These are phyloP conservation scores for Colletotrichum sidae DNA, from an alignment of 2,329 filamentous ascomycete species.

Conservation along the genomic window DNA sequence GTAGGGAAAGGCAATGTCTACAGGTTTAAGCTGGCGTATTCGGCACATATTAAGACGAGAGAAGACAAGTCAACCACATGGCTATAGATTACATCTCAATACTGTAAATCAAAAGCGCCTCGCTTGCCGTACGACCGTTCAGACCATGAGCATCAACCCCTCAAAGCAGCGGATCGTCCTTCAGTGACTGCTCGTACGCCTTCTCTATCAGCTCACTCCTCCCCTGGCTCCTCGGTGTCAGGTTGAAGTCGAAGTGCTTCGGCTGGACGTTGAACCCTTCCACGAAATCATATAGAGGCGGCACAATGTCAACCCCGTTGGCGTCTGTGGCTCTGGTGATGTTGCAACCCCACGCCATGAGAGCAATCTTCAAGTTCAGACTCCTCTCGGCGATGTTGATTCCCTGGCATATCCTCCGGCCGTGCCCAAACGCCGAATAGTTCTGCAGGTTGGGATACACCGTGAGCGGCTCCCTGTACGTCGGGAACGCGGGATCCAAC, in stretches of 20 bases:
- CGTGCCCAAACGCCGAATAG: slow-evolving; percentile 64
- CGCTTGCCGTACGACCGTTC: too few relatives aligned
- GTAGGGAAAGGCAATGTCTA: too few relatives aligned
- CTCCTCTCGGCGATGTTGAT: slow-evolving; percentile 55
- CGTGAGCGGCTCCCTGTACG: slow-evolving; percentile 53
- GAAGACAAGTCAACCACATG: too few relatives aligned
- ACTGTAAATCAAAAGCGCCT: too few relatives aligned
- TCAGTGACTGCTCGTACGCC: slow-evolving; percentile 13
- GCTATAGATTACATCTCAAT: too few relatives aligned
- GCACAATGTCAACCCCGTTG: slow-evolving; percentile 36
- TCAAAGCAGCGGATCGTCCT: slow-evolving; percentile 26
- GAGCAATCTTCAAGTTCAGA: slow-evolving; percentile 53
- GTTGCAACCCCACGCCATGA: slow-evolving; percentile 51
- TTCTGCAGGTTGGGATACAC: slow-evolving; percentile 53
- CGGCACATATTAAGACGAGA: too few relatives aligned
- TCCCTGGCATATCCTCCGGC: slow-evolving; percentile 60
- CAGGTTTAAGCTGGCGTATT: too few relatives aligned
- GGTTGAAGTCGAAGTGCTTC: slow-evolving; percentile 27
- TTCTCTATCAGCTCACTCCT: slow-evolving; percentile 25
- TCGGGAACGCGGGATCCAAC: slow-evolving; percentile 51
- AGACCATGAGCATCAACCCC: background rate
- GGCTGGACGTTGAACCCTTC: slow-evolving; percentile 34
- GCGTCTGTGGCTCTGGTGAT: slow-evolving; percentile 45
- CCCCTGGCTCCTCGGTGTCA: slow-evolving; percentile 14
- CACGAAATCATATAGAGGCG: slow-evolving; percentile 28